These are phyloP conservation scores for Juglanconis oblonga DNA, from an alignment of 2,329 filamentous ascomycete species.

Conservation along the genomic window DNA sequence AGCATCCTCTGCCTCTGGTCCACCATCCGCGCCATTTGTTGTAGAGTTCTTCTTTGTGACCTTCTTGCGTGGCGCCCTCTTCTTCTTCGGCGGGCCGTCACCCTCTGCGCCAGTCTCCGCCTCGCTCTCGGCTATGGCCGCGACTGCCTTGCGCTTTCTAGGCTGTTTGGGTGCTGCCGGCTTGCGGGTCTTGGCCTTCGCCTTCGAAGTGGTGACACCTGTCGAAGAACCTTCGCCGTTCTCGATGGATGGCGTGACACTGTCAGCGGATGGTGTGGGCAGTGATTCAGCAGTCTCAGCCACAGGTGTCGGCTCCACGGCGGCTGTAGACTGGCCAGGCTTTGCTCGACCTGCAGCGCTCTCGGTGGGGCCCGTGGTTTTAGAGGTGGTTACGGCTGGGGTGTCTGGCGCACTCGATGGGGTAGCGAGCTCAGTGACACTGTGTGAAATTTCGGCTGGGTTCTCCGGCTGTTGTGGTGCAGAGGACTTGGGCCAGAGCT, in stretches of 20 bases:
- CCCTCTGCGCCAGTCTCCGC: constrained; percentile 9
- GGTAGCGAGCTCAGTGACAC: neutral
- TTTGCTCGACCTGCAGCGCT: constrained; percentile 1
- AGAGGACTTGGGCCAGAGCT: neutral
- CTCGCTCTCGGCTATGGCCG: constrained; percentile 13
- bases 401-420: neutral
- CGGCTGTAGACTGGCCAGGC: neutral
- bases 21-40: constrained; percentile 9
- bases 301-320: neutral
- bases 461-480: neutral
- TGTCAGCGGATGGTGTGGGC: neutral
- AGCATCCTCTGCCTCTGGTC: constrained; percentile 12
- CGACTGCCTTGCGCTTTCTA: constrained; percentile 22
- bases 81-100: constrained; percentile 21
- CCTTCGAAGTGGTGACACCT: neutral
- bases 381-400: neutral
- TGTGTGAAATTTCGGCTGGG: neutral
- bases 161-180: constrained; percentile 14
- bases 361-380: neutral
- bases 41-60: constrained; percentile 18
- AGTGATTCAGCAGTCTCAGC: constrained; percentile 5
- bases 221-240: constrained; percentile 8
- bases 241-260: constrained; percentile 2
- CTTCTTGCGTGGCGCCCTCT: constrained; percentile 19
- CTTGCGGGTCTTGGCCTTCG: constrained; percentile 3